phyloP scores from a whole-genome alignment of 495 filamentous ascomycete genomes.

The Podospora pseudoanserina region DNA sequence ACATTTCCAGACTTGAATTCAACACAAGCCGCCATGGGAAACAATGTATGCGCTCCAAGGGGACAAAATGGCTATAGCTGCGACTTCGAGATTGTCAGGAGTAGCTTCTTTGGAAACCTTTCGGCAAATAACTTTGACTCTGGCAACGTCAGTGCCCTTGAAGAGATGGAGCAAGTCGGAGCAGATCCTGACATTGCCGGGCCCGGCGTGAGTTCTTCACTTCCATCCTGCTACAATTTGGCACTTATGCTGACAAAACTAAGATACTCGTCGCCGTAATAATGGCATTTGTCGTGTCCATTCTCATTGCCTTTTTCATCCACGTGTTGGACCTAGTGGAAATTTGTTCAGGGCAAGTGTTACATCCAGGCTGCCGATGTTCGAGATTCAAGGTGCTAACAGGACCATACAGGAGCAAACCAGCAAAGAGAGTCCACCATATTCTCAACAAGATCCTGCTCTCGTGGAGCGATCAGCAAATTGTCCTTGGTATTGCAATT shows the following conservation, averaged over 20 bases:
- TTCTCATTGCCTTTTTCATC: not conserved
- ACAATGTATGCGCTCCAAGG: not conserved
- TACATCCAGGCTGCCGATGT: not conserved
- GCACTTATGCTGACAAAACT: no score
- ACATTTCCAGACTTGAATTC: no score
- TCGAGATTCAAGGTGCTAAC: no score
- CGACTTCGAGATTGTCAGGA: not conserved
- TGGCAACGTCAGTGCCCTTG: not conserved
- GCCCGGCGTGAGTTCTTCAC: not conserved
- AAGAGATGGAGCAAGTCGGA: not conserved
- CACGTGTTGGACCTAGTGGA: not conserved
- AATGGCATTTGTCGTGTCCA: not conserved
- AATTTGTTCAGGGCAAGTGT: not conserved
- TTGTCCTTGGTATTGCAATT: constrained; percentile 11
- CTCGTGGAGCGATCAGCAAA: constrained; percentile 13
- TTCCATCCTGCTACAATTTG: no score
- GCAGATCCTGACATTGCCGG: not conserved
- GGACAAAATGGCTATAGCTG: no score
- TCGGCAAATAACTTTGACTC: not conserved
- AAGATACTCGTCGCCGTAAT: not conserved
- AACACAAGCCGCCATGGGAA: not conserved
- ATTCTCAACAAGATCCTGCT: not conserved
- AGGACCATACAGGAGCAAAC: not conserved
- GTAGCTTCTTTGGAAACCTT: not conserved
- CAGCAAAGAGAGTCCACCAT: not conserved